Conservation (phyloP, 208 protist genomes). For the Leishmania turanica region DNA sequence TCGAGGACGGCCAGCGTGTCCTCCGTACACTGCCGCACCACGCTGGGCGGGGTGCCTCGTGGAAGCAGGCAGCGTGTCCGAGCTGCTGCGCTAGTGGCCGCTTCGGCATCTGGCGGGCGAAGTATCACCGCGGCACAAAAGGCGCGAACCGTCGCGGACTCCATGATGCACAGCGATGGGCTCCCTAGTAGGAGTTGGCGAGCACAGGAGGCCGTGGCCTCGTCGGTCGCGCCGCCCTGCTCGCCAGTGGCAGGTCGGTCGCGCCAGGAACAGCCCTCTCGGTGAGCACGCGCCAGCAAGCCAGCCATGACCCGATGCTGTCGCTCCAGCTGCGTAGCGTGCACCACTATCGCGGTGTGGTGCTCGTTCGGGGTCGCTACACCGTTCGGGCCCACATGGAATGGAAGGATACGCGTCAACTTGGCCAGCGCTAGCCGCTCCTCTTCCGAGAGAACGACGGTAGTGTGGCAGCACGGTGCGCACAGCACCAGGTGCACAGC, state of each 20-base stretch:
- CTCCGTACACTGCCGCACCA: conserved; percentile 16
- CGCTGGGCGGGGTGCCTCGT: conserved; percentile 52
- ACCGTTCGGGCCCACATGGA: not conserved
- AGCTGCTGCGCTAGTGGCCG: not conserved
- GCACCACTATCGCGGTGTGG: too few species aligned
- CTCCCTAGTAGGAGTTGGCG: conserved; percentile 37
- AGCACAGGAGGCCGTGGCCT: not conserved
- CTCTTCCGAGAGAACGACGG: conserved; percentile 9
- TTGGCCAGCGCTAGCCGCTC: conserved; percentile 26
- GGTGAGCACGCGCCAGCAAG: conserved; percentile 28
- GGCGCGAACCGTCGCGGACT: conserved; percentile 41
- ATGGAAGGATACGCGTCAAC: conserved; percentile 21
- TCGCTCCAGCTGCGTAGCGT: conserved; percentile 7
- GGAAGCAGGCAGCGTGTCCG: conserved; percentile 44
- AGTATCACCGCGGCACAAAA: conserved; percentile 46
- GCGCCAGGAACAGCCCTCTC: conserved; percentile 24
- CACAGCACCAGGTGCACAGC: conserved; percentile 25
- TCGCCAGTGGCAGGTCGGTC: not conserved
- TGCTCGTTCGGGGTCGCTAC: not conserved
- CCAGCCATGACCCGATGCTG: conserved; percentile 8
- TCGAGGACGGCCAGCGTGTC: conserved; percentile 2
- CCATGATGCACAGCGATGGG: conserved; percentile 25
- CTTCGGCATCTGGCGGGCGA: not conserved
- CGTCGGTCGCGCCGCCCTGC: not conserved
- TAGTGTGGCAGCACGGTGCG: conserved; percentile 31